Base-by-base conservation (phyloP, 768 basidiomycete genomes). In the Agrocybe pediades region DNA sequence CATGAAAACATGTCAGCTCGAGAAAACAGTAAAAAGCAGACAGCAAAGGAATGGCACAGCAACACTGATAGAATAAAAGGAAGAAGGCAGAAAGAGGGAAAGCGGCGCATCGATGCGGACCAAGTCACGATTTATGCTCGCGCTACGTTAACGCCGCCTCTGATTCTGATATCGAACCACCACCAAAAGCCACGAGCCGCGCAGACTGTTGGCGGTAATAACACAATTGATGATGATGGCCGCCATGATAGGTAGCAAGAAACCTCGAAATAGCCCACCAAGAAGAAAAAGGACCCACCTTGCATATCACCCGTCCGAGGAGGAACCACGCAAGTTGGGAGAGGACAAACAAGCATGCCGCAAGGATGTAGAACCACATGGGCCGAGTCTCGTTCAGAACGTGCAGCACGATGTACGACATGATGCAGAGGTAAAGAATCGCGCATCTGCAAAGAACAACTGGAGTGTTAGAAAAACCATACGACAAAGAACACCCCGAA, bases 251-350 rank as follows among this genome's bases (percentile, higher is more conserved):
- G 33, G n/a, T 36, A 3, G 33, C 13, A 4, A 13, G 5, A n/a
- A 36, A 4, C n/a, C 33, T n/a, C 11, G 11, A 36, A 36, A 36
- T 36, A 13, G n/a, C 4, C 33, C 5, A 36, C 33, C 11, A 36
- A 5, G 33, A 36, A 36, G 11, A 36, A 46, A 19, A 27, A 45
- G 40, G 4, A 66, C 74, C 15, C 25, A 79, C 78, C 49, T 62
- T 78, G 81, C 95, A 97, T 52, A 97, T 83, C 16, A 88, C 82
- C 59, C 86, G 81, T 30, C 78, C 84, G 15, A 97, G 75, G 39
- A 95, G 76, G 74, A 94, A 92, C 74, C 86, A 94, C 36, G 84
- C 88, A 20, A 93, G 79, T 73, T 96, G 94, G 43, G 81, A 78
- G 33, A 92, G 79, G 33, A 91, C 76, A 66, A 97, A 97, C 16